These are phyloP conservation scores for Clonostachys byssicola DNA, from an alignment of 2,329 filamentous ascomycete genomes.

Conservation along the genomic window DNA sequence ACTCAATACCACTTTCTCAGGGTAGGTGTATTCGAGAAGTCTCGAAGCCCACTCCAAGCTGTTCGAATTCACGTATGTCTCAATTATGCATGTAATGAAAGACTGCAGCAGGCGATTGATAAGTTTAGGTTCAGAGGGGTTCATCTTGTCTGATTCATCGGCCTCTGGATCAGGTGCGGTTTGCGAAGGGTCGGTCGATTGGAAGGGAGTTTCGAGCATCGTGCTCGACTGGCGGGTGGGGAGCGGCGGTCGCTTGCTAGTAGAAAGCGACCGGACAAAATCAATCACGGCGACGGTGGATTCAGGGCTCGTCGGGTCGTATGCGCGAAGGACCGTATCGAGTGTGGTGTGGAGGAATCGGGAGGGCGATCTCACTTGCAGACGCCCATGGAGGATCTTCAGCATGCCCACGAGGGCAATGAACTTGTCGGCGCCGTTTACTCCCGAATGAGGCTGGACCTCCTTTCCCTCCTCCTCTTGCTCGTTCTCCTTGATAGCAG, in stretches of 20 bases:
- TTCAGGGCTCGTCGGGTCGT: constrained; percentile 58
- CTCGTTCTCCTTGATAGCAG: constrained; percentile 16
- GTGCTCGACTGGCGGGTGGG: constrained; percentile 56
- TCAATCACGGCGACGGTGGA: constrained; percentile 68
- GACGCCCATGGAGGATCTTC: constrained; percentile 66
- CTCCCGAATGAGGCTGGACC: constrained; percentile 1
- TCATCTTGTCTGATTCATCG: constrained; percentile 20
- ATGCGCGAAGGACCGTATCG: constrained; percentile 65
- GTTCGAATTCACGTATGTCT: constrained; percentile 65
- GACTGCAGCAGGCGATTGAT: constrained; percentile 65
- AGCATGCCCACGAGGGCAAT: constrained; percentile 68
- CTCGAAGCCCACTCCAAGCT: constrained; percentile 58
- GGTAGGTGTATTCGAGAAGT: constrained; percentile 64
- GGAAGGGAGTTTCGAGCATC: constrained; percentile 49
- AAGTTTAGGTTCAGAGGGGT: constrained; percentile 55
- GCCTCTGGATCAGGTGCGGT: constrained; percentile 61
- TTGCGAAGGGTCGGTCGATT: constrained; percentile 46
- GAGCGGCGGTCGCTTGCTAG: constrained; percentile 59
- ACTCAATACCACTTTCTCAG: constrained; percentile 57
- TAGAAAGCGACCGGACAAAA: constrained; percentile 65
- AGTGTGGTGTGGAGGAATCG: constrained; percentile 76
- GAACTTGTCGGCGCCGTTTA: constrained; percentile 44
- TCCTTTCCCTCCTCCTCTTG: constrained; percentile 7
- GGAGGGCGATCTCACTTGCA: constrained; percentile 74
- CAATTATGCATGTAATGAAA: constrained; percentile 74